Base-by-base conservation (phyloP, 768 basidiomycete species). In the Kockovaella imperatae region DNA sequence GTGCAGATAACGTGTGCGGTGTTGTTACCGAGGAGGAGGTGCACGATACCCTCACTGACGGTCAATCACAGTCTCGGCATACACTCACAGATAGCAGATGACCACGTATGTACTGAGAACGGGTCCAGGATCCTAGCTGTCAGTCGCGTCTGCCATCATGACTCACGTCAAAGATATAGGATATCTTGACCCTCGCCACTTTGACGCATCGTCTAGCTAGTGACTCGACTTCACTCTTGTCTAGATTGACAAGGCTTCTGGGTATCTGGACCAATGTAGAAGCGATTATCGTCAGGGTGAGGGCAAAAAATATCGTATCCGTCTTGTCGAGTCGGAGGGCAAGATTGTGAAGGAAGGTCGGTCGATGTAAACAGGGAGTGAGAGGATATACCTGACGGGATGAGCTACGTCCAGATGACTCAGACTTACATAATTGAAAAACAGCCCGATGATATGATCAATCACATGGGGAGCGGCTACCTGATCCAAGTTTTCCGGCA, bases 241-340 rank as follows among this genome's bases (percentile, higher is more conserved):
- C 86, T 20, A 74, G 43, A 31, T 87, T 87, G 46, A 93, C 76
- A 69, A 88, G 89, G 3, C 83, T 86, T 46, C 86, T 76, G 14
- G 89, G 89, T 3, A 91, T 83, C 69, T 93, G 89, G 4, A 91
- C 88, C 11, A 93, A 76, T 0, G 89, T 91, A 8, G 84, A 84
- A 15, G 62, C 64, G 5, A 90, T 86, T 17, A 90, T 80, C 5
- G 84, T 87, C 32, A 67, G 34, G 2, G 48, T 29, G 18, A 67
- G 32, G 10, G 64, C 56, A 34, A 63, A 67, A 42, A 67, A 67
- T 18, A 59, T 32, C 7, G 64, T 59, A 42, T 67, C 64, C 3
- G 50, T 43, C 65, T 88, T 85, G 72, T 91, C 89, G 48, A 83
- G 72, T 36, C 80, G 79, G 0, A 81, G 75, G 50, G 83, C 80